phyloP scores from a whole-genome alignment of 805 yeast species.

The Jamesozyma gamospora region DNA sequence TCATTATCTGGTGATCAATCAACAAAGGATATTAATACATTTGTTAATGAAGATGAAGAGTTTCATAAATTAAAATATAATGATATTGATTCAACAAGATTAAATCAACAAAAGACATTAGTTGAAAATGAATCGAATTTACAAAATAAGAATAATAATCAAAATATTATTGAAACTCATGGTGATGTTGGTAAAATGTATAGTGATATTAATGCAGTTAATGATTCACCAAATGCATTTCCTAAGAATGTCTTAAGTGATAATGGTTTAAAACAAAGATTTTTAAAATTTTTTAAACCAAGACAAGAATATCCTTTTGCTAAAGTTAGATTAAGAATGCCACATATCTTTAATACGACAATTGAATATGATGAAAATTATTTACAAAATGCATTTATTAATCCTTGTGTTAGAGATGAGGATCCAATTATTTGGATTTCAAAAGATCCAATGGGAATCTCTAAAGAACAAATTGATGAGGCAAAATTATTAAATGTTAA shows the following conservation, averaged over 20 bases:
- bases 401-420: constrained; percentile 22
- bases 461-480: constrained; percentile 46
- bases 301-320: constrained; percentile 37
- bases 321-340: constrained; percentile 32
- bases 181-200: constrained; percentile 22
- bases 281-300: constrained; percentile 39
- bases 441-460: constrained; percentile 56
- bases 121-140: not conserved
- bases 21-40: constrained; percentile 9
- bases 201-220: constrained; percentile 17
- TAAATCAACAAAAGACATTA: not conserved
- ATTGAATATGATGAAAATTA: constrained; percentile 27
- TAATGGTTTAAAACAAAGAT: constrained; percentile 10
- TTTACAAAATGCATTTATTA: constrained; percentile 25
- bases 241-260: constrained; percentile 17
- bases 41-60: constrained; percentile 22
- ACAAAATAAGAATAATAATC: not conserved
- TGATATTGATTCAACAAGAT: constrained; percentile 13
- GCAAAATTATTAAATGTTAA: constrained; percentile 44
- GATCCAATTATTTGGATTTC: constrained; percentile 62
- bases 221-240: constrained; percentile 17
- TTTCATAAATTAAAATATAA: constrained; percentile 19
- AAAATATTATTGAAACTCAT: constrained; percentile 1
- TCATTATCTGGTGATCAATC: not conserved
- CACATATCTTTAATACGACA: constrained; percentile 27